phyloP scores from a whole-genome alignment of 495 filamentous ascomycete genomes.

The Stereocaulon alpinum region DNA sequence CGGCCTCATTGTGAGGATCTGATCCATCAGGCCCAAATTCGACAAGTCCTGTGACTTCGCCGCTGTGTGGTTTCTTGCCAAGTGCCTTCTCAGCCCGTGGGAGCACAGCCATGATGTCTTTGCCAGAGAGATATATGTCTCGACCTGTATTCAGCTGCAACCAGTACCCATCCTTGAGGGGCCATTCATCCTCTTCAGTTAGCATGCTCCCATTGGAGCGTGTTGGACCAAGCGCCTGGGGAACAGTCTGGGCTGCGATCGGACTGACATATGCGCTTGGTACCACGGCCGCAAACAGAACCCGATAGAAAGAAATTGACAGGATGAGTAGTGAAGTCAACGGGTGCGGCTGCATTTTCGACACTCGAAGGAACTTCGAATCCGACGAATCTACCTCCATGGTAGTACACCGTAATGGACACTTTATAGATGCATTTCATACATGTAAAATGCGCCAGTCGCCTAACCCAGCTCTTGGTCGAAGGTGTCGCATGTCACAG shows the following conservation, averaged over 20 bases:
- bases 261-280: not conserved
- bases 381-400: too few species aligned
- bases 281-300: not conserved
- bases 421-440: too few species aligned
- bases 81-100: not conserved
- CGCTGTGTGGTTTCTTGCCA: not conserved
- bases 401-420: too few species aligned
- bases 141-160: not conserved
- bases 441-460: too few species aligned
- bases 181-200: not conserved
- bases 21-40: not conserved
- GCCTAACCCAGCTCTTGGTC: too few species aligned
- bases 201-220: not conserved
- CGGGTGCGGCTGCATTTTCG: not conserved
- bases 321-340: not conserved
- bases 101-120: not conserved
- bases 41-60: not conserved
- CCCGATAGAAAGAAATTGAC: not conserved
- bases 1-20: not conserved
- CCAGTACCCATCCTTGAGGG: not conserved
- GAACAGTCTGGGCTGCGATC: not conserved
- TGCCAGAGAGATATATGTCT: not conserved
- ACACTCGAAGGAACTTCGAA: not conserved
- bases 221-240: not conserved
- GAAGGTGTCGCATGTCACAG: too few species aligned